phyloP scores from a whole-genome alignment of 805 yeast species.

The Metschnikowia proteae region DNA sequence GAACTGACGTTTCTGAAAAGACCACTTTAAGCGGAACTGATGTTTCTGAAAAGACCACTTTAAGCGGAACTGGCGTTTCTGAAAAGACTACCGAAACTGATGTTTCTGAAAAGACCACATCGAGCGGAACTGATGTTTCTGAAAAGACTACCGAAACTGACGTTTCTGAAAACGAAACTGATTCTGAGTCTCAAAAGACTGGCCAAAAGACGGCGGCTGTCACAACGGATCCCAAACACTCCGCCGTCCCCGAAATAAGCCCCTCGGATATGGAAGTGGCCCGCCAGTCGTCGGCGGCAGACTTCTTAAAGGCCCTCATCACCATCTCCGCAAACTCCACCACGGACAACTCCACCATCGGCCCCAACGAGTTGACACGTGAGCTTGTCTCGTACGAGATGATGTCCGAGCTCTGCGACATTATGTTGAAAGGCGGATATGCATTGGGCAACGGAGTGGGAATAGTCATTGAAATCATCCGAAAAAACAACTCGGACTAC shows the following conservation, averaged over 20 bases:
- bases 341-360: constrained; percentile 43
- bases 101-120: no score
- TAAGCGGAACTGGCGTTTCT: no score
- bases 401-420: constrained; percentile 33
- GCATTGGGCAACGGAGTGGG: constrained; percentile 49
- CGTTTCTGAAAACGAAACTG: neutral
- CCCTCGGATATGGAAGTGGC: constrained; percentile 19
- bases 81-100: no score
- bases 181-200: neutral
- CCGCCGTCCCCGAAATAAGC: constrained; percentile 10
- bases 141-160: no score
- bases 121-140: no score
- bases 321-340: constrained; percentile 46
- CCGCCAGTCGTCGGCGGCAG: constrained; percentile 42
- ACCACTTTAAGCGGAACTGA: no score
- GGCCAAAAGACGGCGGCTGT: neutral
- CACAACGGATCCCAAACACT: neutral
- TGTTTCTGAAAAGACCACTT: no score
- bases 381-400: constrained; percentile 38
- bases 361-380: constrained; percentile 45
- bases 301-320: constrained; percentile 42
- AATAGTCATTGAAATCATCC: constrained; percentile 42
- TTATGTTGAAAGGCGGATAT: constrained; percentile 45
- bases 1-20: no score
- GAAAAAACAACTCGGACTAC: constrained; percentile 45